Evolutionary conservation across 2,329 filamentous ascomycete genomes (phyloP).

Genomic region (Penicillium sp.): DNA sequence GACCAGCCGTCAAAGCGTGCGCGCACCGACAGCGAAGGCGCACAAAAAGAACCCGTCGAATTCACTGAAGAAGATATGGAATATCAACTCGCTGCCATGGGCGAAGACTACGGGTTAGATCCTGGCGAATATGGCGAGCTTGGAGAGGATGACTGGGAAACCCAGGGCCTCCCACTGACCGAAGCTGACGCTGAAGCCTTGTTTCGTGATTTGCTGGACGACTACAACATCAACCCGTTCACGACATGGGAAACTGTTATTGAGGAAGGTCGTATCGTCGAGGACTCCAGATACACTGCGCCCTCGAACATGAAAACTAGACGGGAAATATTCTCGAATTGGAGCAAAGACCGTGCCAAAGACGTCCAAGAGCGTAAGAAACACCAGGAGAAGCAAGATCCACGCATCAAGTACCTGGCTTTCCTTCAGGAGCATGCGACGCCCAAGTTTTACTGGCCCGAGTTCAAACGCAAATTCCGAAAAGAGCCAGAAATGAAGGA

Average conservation of each 20-base stretch:
- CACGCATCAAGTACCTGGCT: slow-evolving; percentile 75
- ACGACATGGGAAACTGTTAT: slow-evolving; percentile 88
- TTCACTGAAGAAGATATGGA: slow-evolving; percentile 95
- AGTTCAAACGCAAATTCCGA: slow-evolving; percentile 89
- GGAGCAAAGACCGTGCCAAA: slow-evolving; percentile 76
- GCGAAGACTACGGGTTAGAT: slow-evolving; percentile 76
- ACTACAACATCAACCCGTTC: slow-evolving; percentile 80
- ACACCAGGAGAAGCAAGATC: slow-evolving; percentile 77
- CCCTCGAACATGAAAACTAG: slow-evolving; percentile 77
- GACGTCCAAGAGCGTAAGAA: slow-evolving; percentile 70
- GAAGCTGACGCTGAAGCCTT: slow-evolving; percentile 73
- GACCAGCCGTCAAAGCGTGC: slow-evolving; percentile 53
- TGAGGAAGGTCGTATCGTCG: slow-evolving; percentile 75
- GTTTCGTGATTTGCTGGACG: slow-evolving; percentile 83
- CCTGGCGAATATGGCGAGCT: slow-evolving; percentile 71
- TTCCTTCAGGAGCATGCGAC: slow-evolving; percentile 81
- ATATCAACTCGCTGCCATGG: slow-evolving; percentile 87
- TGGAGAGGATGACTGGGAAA: slow-evolving; percentile 61
- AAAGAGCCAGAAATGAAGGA: slow-evolving; percentile 72
- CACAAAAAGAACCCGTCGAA: slow-evolving; percentile 60
- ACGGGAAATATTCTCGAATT: slow-evolving; percentile 79
- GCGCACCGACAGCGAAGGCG: slow-evolving; percentile 54
- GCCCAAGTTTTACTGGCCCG: slow-evolving; percentile 93
- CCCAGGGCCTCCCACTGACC: slow-evolving; percentile 68
- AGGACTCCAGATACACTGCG: slow-evolving; percentile 84